These are phyloP conservation scores for Pichia kluyveri DNA, from an alignment of 805 yeast genomes.

Conservation along the genomic window DNA sequence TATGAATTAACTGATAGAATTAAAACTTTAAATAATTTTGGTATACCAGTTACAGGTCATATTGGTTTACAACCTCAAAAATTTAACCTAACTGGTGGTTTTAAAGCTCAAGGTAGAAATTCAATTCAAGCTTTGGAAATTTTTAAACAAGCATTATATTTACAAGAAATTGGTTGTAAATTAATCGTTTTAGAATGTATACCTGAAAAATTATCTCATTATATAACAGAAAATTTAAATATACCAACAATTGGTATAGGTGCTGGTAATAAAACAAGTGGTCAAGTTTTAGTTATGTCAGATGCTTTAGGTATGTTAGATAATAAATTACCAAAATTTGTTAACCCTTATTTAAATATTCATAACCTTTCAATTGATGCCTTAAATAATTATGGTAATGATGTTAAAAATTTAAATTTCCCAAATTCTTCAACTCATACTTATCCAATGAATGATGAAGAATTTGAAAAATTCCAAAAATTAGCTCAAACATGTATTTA, in stretches of 20 bases:
- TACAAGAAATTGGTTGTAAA: conserved; percentile 73
- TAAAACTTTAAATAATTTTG: conserved; percentile 47
- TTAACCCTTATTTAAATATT: conserved; percentile 55
- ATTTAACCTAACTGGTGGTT: conserved; percentile 73
- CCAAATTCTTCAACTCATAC: conserved; percentile 58
- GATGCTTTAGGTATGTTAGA: conserved; percentile 75
- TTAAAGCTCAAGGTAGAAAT: conserved; percentile 71
- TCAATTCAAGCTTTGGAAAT: conserved; percentile 47
- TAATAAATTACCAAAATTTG: conserved; percentile 54
- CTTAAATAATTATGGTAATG: conserved; percentile 44
- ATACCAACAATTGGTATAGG: conserved; percentile 95
- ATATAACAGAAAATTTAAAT: conserved; percentile 47
- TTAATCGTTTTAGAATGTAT: conserved; percentile 75
- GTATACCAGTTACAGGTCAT: conserved; percentile 88
- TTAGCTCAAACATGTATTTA: conserved; percentile 12
- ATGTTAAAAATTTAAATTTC: conserved; percentile 46
- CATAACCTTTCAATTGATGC: conserved; percentile 41
- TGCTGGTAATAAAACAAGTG: conserved; percentile 77
- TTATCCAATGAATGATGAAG: conserved; percentile 60
- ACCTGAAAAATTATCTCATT: conserved; percentile 61
- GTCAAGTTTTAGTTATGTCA: conserved; percentile 83
- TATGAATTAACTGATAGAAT: conserved; percentile 47
- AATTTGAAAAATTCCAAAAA: conserved; percentile 35
- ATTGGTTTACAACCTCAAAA: conserved; percentile 90
- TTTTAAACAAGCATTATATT: conserved; percentile 54